Percentiles rank a stretch among this genome's conserved stretches.
phyloP scores from a whole-genome alignment of 2,329 filamentous ascomycete genomes.

The Alternaria sp. region DNA sequence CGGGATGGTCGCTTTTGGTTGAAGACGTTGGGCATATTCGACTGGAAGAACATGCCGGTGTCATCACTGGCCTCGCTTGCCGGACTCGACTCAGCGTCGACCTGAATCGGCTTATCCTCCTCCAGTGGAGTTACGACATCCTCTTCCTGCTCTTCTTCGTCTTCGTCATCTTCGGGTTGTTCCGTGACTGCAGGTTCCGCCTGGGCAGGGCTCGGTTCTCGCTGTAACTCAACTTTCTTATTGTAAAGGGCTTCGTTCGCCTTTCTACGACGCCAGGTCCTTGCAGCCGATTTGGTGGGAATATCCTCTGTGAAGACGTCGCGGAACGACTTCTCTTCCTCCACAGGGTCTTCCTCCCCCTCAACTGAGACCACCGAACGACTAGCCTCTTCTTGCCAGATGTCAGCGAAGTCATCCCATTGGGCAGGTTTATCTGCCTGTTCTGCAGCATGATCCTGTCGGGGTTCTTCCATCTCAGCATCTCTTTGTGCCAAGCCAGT shows the following conservation, averaged over 20 bases:
- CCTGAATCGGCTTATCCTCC: conserved; percentile 11
- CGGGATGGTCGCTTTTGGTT: conserved; percentile 26
- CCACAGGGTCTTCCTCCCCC: conserved; percentile 20
- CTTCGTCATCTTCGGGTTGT: conserved; percentile 9
- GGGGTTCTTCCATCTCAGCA: not conserved
- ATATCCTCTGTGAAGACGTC: conserved; percentile 45
- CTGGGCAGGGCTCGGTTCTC: conserved; percentile 9
- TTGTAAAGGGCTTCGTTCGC: conserved; percentile 47
- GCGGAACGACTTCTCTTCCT: conserved; percentile 28
- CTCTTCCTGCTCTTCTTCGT: conserved; percentile 15
- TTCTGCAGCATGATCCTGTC: not conserved
- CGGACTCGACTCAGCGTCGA: conserved; percentile 18
- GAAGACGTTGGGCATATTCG: conserved; percentile 36
- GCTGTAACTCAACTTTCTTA: conserved; percentile 43
- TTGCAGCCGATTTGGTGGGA: conserved; percentile 41
- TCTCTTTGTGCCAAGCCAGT: not conserved
- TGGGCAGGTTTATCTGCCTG: not conserved
- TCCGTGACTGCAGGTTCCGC: conserved; percentile 5
- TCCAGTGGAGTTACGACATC: conserved; percentile 8
- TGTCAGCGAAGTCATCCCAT: conserved; percentile 43
- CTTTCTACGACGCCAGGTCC: conserved; percentile 52
- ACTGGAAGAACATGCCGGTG: conserved; percentile 48
- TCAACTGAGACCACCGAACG: conserved; percentile 33
- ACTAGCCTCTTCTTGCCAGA: conserved; percentile 58
- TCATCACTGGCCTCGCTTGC: conserved; percentile 42